phyloP scores from a whole-genome alignment of 2,329 filamentous ascomycete genomes.

The Claviceps africana region DNA sequence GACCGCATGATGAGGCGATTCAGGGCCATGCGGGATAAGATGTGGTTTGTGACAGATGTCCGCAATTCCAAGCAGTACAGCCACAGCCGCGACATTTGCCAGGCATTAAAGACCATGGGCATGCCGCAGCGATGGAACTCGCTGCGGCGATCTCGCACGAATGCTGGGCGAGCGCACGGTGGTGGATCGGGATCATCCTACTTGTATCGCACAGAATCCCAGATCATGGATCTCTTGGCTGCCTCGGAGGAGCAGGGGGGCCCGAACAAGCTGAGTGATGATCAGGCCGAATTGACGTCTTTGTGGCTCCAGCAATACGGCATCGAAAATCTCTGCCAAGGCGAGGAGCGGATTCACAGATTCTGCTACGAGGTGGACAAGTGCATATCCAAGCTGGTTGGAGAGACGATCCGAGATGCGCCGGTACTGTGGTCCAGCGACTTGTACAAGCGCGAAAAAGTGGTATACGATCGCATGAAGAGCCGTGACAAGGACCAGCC shows the following conservation, averaged over 20 bases:
- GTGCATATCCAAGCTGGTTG: conserved; percentile 73
- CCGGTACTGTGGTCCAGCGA: conserved; percentile 89
- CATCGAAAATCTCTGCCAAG: conserved; percentile 86
- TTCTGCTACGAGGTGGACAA: conserved; percentile 84
- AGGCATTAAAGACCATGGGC: conserved; percentile 84
- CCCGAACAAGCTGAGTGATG: conserved; percentile 89
- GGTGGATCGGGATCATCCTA: conserved; percentile 44
- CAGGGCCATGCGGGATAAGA: conserved; percentile 74
- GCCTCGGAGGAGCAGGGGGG: conserved; percentile 74
- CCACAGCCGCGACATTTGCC: conserved; percentile 70
- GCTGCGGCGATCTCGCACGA: conserved; percentile 35
- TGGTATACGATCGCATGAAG: conserved; percentile 36
- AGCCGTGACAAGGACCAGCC: conserved; percentile 32
- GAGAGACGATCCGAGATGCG: conserved; percentile 68
- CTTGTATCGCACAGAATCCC: conserved; percentile 66
- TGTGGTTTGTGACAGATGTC: conserved; percentile 97
- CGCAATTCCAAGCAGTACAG: conserved; percentile 81
- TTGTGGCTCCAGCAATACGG: conserved; percentile 70
- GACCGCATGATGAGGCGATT: conserved; percentile 62
- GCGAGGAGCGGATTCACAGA: conserved; percentile 86
- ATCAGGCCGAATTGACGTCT: conserved; percentile 73
- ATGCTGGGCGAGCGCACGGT: conserved; percentile 31
- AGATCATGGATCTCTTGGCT: conserved; percentile 77
- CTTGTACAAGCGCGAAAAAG: conserved; percentile 66
- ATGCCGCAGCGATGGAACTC: conserved; percentile 42